Base-by-base conservation (phyloP, 345 rosid species). In the Eucalyptus caleyi region DNA sequence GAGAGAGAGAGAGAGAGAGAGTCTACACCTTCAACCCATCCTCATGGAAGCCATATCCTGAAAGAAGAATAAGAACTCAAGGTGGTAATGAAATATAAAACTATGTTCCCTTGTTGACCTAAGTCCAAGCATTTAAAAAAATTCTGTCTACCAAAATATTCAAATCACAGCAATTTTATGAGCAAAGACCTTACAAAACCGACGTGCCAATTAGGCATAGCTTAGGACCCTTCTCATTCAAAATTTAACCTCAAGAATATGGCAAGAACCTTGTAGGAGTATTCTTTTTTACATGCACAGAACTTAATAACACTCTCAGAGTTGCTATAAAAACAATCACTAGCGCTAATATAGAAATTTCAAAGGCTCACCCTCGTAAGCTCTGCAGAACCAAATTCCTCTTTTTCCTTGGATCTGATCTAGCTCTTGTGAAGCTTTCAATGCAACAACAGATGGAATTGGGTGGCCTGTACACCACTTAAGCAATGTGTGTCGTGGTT, bases 31-130 rank as follows among this genome's bases (percentile, higher is more conserved):
- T 97, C 53, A 97, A 91, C 88, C 98, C 98, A 80, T 97, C 99
- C 93, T 97, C 99, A 92, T 97, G 99, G 93, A 97, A 97, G 89
- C 99, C 99, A 91, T 97, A 96, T 62, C 99, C 99, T 97, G 95
- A 93, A 92, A 93, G 53, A 86, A 16, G 89, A n/a, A 53, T 27
- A 23, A n/a, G 82, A 19, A 37, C 44, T 34, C 42, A 72, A 72
- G 15, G 37, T 37, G 26, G 26, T 72, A 23, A 37, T 34, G 24
- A n/a, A 16, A 69, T 32, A 32, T 69, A 69, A 19, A 34, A 69
- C 26, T 69, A 18, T 34, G 24, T 69, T 34, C 44, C 24, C 44
- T 69, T 34, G 81, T 11, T 23, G 7, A 69, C 26, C 44, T 34
- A 23, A 69, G 44, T 69, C 44, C 44, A 69, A 18, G 81, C 32